Base-by-base conservation (phyloP, 202 grass and related monocot genomes). In the Eragrostis tef region DNA sequence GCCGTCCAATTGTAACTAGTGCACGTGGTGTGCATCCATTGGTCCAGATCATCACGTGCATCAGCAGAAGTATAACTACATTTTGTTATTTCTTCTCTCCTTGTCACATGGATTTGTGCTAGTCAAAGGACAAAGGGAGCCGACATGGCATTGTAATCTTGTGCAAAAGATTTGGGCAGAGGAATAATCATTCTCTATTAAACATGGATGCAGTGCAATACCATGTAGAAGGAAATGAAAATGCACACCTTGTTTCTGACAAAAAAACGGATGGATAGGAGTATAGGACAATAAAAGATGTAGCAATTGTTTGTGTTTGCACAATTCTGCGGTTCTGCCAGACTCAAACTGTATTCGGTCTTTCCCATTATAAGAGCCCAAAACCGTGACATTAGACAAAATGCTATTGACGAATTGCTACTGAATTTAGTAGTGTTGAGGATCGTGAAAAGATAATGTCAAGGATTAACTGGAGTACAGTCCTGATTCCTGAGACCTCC, bases 101-200 rank as follows among this genome's bases (percentile, higher is more conserved):
- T 22, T 74, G 44, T 75, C 87, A 82, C 83, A 78, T 89, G 83
- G 83, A 73, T 79, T 74, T 86, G 50, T 86, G 67, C 45, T 85
- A 66, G 78, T 82, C 78, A 81, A 61, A 61, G 58, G 11, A 61
- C 58, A 85, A 65, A 52, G 57, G 57, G 60, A 66, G 49, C 47
- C 71, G 70, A 58, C 65, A 25, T 66, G 58, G 77, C 20, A 48
- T 22, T 44, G 78, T 44, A 71, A 86, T 89, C 83, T 89, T 78
- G 43, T 73, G 60, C 27, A 11, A 62, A 82, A 73, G 78, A 89
- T 86, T 72, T 82, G 58, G 58, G 36, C 73, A 51, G 54, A 50
- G 43, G 49, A 82, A 36, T 65, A 48, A 52, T 73, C 81, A 51
- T 24, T 49, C 66, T 72, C 66, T 29, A 16, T 31, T 68, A 52